Percentiles rank a stretch among this genome's conserved stretches.
Conservation (phyloP, 1,284 basidiomycete genomes). For the Pseudozyma tsukubaensis region DNA sequence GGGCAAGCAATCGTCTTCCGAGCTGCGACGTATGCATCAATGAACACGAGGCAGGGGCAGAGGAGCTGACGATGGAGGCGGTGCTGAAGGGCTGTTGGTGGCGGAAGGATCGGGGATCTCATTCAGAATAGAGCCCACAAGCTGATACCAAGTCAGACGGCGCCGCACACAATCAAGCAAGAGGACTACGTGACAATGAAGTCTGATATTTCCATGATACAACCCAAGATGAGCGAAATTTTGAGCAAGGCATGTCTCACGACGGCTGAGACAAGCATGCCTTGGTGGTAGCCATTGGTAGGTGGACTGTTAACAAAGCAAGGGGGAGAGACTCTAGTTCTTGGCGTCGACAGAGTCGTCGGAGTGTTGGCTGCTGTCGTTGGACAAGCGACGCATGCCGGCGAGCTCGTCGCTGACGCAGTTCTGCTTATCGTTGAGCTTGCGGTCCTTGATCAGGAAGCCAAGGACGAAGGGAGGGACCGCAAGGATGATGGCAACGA, state of each 20-base stretch:
- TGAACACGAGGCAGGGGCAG: no score
- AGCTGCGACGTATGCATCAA: no score
- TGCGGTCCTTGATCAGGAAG: constrained; percentile 55
- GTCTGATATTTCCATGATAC: constrained; percentile 3
- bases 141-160: no score
- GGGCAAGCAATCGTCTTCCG: no score
- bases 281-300: background rate
- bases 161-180: background rate
- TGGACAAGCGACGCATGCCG: constrained; percentile 48
- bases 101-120: no score
- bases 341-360: constrained; percentile 25
- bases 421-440: constrained; percentile 63
- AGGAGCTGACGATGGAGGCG: no score
- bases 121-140: no score
- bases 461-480: constrained; percentile 57
- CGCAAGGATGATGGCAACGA: constrained; percentile 56
- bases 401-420: constrained; percentile 64
- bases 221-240: background rate
- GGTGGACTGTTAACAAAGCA: background rate
- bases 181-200: constrained; percentile 1
- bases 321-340: constrained; percentile 7
- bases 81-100: no score
- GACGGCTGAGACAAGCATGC: background rate
- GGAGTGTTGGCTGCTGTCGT: constrained; percentile 21
- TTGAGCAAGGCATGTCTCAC: background rate